These are phyloP conservation scores for Ceratobasidium sp. DNA, from an alignment of 1,284 basidiomycete species.

Conservation along the genomic window DNA sequence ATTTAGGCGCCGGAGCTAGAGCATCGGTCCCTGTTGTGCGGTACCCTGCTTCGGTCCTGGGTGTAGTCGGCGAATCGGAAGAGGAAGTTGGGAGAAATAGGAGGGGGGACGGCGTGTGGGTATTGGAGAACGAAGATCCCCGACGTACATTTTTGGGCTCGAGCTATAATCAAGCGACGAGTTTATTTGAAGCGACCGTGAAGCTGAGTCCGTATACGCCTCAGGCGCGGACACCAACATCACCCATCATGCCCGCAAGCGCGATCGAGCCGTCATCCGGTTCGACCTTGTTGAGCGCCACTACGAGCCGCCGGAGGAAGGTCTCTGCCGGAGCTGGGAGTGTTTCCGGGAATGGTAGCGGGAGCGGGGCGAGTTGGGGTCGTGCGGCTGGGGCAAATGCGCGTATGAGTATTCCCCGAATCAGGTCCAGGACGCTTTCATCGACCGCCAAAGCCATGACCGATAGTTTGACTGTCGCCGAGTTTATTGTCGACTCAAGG, in stretches of 20 bases:
- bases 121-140: conserved; percentile 66
- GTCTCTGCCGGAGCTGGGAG: conserved; percentile 1
- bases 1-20: conserved; percentile 61
- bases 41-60: conserved; percentile 69
- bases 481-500: conserved; percentile 79
- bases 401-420: neutral
- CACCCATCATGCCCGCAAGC: conserved; percentile 23
- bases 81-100: conserved; percentile 14
- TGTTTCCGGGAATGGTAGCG: neutral
- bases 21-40: conserved; percentile 64
- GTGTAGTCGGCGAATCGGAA: conserved; percentile 48
- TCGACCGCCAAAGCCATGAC: conserved; percentile 41
- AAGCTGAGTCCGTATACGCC: conserved; percentile 16
- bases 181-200: conserved; percentile 29
- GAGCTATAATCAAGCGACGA: conserved; percentile 55
- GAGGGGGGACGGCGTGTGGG: conserved; percentile 58
- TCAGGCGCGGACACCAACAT: conserved; percentile 14
- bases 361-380: conserved; percentile 15
- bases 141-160: conserved; percentile 64
- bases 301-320: conserved; percentile 1
- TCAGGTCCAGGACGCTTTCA: conserved; percentile 47
- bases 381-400: conserved; percentile 7
- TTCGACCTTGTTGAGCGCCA: conserved; percentile 4
- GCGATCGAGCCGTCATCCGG: conserved; percentile 26
- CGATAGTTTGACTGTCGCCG: conserved; percentile 70